Evolutionary conservation across 2,329 filamentous ascomycete species (phyloP).

Genomic region (Fusarium phyllophilum): DNA sequence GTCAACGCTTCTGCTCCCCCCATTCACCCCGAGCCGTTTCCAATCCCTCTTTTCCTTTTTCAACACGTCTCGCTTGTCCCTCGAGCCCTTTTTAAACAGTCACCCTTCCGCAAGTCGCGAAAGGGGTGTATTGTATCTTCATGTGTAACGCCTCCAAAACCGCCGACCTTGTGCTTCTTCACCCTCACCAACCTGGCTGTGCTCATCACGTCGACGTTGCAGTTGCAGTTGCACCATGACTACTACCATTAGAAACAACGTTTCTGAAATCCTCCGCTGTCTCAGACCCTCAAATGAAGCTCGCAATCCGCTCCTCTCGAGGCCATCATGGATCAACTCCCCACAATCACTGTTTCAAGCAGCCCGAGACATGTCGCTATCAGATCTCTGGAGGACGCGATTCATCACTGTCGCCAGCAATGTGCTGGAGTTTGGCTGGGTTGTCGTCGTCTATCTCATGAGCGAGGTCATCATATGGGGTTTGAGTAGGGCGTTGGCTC

Average conservation of each 20-base stretch:
- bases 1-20: background rate
- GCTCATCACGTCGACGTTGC: constrained; percentile 21
- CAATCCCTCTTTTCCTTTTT: background rate
- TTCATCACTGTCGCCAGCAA: background rate
- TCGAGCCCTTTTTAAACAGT: constrained; percentile 19
- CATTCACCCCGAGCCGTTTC: background rate
- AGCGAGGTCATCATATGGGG: constrained; percentile 60
- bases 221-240: constrained; percentile 41
- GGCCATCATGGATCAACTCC: constrained; percentile 17
- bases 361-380: constrained; percentile 39
- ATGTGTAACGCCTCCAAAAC: constrained; percentile 34
- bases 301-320: constrained; percentile 13
- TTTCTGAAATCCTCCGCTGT: constrained; percentile 44
- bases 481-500: constrained; percentile 51
- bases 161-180: constrained; percentile 20
- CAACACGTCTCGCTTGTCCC: constrained; percentile 20
- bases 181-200: constrained; percentile 5
- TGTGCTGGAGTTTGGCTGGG: constrained; percentile 44
- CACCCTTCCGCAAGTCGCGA: constrained; percentile 31
- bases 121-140: constrained; percentile 5
- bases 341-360: constrained; percentile 35
- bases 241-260: constrained; percentile 24
- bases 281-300: constrained; percentile 45
- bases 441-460: constrained; percentile 51
- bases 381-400: constrained; percentile 36